Evolutionary conservation across 179 eudicot genomes (phyloP), one percentile per base, ranked within the genome.

Genomic region (Vitellaria paradoxa): DNA sequence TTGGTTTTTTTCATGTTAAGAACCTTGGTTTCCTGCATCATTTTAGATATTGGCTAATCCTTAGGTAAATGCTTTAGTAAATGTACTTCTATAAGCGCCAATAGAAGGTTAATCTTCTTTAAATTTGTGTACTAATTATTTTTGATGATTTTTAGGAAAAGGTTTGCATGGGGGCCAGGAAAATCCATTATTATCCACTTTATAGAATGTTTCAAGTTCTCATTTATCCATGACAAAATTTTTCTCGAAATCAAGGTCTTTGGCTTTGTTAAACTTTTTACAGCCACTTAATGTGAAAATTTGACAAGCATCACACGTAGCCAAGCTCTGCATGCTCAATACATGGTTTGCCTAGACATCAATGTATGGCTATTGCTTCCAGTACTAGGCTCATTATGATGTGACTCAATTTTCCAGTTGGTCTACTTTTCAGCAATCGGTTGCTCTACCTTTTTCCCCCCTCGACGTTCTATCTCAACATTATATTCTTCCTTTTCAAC

Each of bases 181-280:
- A 57, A 13, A 57, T 57, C 37, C n/a, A 24, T 46, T 37, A n/a
- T 52, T n/a, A 53, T 70, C 21, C 46, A 6, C 45, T 50, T 70
- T 70, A 26, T 57, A 37, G 65, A 72, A 72, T 50, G 65, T 30
- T 7, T 57, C 50, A 72, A 56, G 65, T 13, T n/a, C 75, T 12
- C 26, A 30, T 70, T 70, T 24, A 70, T 17, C 2, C 1, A 57
- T 14, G n/a, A 14, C 62, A 57, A 57, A 57, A 57, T 57, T 18
- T 5, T 18, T 15, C 62, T 14, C 1, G 62, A 17, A 13, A 53
- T 26, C 74, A 23, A 37, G 50, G 46, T 21, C 61, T 14, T 50
- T 9, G 23, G 46, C 45, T 23, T 18, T 37, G 45, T 6, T 2
- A 12, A 12, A 12, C 55, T 50, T 8, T 8, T 24, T 72, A 30